These are phyloP conservation scores for Xylaria sp. DNA, from an alignment of 2,329 filamentous ascomycete genomes.

Conservation along the genomic window DNA sequence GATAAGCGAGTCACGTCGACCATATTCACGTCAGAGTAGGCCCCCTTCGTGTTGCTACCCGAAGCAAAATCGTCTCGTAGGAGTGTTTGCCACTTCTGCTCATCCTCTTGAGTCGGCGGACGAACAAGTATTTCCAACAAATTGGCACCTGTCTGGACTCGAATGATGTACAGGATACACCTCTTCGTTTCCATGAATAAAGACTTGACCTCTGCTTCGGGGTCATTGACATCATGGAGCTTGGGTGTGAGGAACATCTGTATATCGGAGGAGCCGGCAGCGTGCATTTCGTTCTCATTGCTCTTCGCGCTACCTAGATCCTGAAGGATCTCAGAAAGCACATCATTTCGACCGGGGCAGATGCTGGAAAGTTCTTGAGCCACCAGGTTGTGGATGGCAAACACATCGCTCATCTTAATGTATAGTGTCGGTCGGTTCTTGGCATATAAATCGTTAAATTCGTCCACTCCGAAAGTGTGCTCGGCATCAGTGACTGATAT, in stretches of 20 bases:
- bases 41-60: slow-evolving; percentile 76
- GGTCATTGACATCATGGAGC: slow-evolving; percentile 89
- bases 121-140: slow-evolving; percentile 96
- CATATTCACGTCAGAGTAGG: slow-evolving; percentile 90
- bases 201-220: slow-evolving; percentile 89
- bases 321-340: slow-evolving; percentile 88
- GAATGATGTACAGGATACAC: slow-evolving; percentile 96
- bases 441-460: slow-evolving; percentile 97
- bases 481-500: slow-evolving; percentile 89
- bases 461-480: slow-evolving; percentile 95
- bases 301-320: slow-evolving; percentile 96
- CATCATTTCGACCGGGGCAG: slow-evolving; percentile 83
- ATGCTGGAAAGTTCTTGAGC: slow-evolving; percentile 80
- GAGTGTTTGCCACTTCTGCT: slow-evolving; percentile 84
- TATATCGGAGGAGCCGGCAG: slow-evolving; percentile 87
- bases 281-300: slow-evolving; percentile 92
- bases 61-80: slow-evolving; percentile 82
- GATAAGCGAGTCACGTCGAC: slow-evolving; percentile 89
- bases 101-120: slow-evolving; percentile 86
- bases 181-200: slow-evolving; percentile 99
- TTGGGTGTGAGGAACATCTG: slow-evolving; percentile 91
- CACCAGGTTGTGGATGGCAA: slow-evolving; percentile 91
- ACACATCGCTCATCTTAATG: slow-evolving; percentile 98
- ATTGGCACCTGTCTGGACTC: slow-evolving; percentile 89
- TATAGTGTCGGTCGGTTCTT: slow-evolving; percentile 98